These are phyloP conservation scores for Canariomyces notabilis DNA, from an alignment of 2,329 filamentous ascomycete genomes.

Conservation along the genomic window DNA sequence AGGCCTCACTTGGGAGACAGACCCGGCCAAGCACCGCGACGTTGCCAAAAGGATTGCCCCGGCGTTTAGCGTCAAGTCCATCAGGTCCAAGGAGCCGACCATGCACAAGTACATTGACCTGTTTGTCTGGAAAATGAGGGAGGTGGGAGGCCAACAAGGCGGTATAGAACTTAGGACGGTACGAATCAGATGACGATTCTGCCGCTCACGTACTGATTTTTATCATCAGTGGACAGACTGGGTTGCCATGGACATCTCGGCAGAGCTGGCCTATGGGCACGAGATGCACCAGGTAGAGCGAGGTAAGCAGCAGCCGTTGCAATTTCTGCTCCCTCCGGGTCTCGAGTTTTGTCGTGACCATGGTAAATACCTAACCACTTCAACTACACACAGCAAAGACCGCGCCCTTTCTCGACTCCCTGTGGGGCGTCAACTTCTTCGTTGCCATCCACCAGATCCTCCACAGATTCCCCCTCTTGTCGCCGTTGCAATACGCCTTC, in stretches of 20 bases:
- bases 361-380: neutral
- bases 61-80: constrained; percentile 13
- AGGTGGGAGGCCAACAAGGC: neutral
- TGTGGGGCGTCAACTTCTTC: constrained; percentile 10
- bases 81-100: constrained; percentile 8
- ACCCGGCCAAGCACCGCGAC: constrained; percentile 11
- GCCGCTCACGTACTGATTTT: neutral
- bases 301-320: neutral
- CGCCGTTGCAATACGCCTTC: constrained; percentile 7
- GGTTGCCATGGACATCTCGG: constrained; percentile 17
- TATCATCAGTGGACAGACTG: constrained; percentile 12
- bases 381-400: no score
- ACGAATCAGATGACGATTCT: no score
- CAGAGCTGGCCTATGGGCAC: constrained; percentile 10
- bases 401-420: neutral
- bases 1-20: constrained; percentile 10
- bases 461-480: constrained; percentile 9
- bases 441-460: constrained; percentile 8
- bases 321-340: no score
- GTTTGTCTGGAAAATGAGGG: constrained; percentile 12
- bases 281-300: constrained; percentile 12
- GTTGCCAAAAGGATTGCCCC: constrained; percentile 14
- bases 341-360: no score
- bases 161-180: constrained; percentile 5
- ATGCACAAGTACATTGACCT: constrained; percentile 13